A percentile compares a stretch with the other conserved stretches of the same genome.
These are phyloP conservation scores for Paraconiothyrium brasiliense DNA, from an alignment of 2,329 filamentous ascomycete species.

Conservation along the genomic window DNA sequence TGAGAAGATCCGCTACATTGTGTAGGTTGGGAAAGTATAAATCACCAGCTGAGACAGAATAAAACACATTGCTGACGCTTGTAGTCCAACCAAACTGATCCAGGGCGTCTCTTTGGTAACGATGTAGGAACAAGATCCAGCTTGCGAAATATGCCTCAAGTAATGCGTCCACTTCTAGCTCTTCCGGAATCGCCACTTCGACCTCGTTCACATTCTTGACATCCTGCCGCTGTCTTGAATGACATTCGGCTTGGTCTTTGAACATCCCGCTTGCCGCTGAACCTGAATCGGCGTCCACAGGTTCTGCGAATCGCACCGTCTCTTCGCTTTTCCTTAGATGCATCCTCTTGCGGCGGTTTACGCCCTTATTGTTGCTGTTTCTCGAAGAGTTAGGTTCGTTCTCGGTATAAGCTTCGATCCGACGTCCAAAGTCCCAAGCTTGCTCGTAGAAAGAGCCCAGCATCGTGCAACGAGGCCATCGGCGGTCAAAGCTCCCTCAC, in stretches of 20 bases:
- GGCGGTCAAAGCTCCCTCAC: background rate
- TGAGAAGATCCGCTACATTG: constrained; percentile 20
- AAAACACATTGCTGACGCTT: constrained; percentile 23
- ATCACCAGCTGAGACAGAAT: constrained; percentile 29
- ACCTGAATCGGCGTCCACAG: background rate
- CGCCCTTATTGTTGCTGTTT: background rate
- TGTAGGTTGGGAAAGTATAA: constrained; percentile 29
- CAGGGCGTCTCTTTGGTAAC: constrained; percentile 45
- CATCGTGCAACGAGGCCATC: constrained; percentile 16
- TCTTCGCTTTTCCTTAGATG: constrained; percentile 18
- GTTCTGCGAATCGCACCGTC: constrained; percentile 2
- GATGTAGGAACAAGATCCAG: constrained; percentile 42
- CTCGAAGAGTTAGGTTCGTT: background rate
- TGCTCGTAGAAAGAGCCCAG: constrained; percentile 37
- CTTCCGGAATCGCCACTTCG: constrained; percentile 26
- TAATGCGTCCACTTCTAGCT: constrained; percentile 20
- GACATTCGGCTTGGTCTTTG: constrained; percentile 2
- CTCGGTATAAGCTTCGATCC: background rate
- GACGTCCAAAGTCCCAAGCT: constrained; percentile 22
- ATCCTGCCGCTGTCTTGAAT: constrained; percentile 10
- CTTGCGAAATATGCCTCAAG: constrained; percentile 40
- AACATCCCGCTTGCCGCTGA: background rate
- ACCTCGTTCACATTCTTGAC: constrained; percentile 21
- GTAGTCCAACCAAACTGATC: constrained; percentile 42
- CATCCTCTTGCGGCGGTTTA: constrained; percentile 8